Percentiles rank a stretch among this genome's conserved stretches.
Evolutionary conservation across 2,329 filamentous ascomycete species (phyloP).

Genomic region (Graphiopsis chlorocephala): DNA sequence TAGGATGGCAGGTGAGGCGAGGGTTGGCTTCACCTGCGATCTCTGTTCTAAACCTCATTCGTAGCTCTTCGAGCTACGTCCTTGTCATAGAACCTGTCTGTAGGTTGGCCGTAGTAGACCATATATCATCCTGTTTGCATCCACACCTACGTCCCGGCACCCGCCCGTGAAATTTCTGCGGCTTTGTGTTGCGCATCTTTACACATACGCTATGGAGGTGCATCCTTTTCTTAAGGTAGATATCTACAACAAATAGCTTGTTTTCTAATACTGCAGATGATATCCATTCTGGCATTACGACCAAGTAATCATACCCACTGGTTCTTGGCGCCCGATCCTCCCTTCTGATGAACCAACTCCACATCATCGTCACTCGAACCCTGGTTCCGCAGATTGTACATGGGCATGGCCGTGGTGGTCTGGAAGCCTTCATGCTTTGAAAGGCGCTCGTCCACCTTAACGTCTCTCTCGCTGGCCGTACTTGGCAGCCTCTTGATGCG

Average conservation of each 20-base stretch:
- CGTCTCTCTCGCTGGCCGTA: background rate
- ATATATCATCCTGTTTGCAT: background rate
- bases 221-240: too few species aligned
- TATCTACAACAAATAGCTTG: too few species aligned
- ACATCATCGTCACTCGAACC: background rate
- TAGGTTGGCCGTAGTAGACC: background rate
- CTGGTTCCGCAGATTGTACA: background rate
- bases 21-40: background rate
- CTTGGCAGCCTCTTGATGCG: background rate
- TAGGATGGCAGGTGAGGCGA: background rate
- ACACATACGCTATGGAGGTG: too few species aligned
- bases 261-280: too few species aligned
- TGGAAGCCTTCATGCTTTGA: background rate
- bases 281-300: too few species aligned
- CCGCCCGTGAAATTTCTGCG: too few species aligned
- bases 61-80: slow-evolving; percentile 6
- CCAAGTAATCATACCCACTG: background rate
- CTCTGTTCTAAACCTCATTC: background rate
- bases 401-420: background rate
- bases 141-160: background rate
- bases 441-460: background rate
- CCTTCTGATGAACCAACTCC: background rate
- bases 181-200: too few species aligned
- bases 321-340: background rate
- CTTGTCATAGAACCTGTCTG: slow-evolving; percentile 5